Evolutionary conservation across 495 filamentous ascomycete genomes (phyloP), one percentile per base, ranked within the genome.

Genomic region (Daldinia bambusicola): DNA sequence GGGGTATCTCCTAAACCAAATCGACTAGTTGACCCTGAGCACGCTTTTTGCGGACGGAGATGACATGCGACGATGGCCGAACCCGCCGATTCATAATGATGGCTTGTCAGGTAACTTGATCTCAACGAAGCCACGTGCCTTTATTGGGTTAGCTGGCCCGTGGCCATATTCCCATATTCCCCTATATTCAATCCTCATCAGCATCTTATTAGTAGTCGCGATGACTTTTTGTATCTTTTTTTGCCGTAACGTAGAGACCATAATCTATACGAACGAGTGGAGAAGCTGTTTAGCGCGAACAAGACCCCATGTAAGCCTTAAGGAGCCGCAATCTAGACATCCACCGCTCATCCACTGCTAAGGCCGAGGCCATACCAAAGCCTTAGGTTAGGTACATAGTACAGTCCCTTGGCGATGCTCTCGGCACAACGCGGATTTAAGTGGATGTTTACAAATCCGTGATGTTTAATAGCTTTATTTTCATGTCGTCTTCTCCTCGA

Each of bases 401-500:
- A 26, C 26, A 26, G 26, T 26, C 40, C 55, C 34, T 36, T 38
- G 9, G 18, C 14, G 34, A 37, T 16, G 12, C 34, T 38, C 55
- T 57, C 55, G 55, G 59, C 62, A 55, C 36, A 56, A 59, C 59
- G 56, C 52, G 52, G 50, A 38, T 57, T 32, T 30, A 20, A 36
- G 40, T 38, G 13, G 34, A 13, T 60, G 22, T 43, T 45, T 61
- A 61, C 50, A 51, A 64, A 50, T 9, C 31, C 22, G 43, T 4
- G 20, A 57, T 50, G 51, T 13, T 13, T 16, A 22, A 57, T 45
- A 48, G 45, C 12, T 22, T 16, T 38, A 31, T n/a, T 34, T 51
- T 72, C 41, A 72, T 41, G 59, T 64, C 43, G 67, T 63, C 50
- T 61, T 48, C 45, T 75, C 74, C 22, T 68, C 57, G 26, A 73